phyloP scores from a whole-genome alignment of 305 asterid species.

The Solanum aculeatissimum region DNA sequence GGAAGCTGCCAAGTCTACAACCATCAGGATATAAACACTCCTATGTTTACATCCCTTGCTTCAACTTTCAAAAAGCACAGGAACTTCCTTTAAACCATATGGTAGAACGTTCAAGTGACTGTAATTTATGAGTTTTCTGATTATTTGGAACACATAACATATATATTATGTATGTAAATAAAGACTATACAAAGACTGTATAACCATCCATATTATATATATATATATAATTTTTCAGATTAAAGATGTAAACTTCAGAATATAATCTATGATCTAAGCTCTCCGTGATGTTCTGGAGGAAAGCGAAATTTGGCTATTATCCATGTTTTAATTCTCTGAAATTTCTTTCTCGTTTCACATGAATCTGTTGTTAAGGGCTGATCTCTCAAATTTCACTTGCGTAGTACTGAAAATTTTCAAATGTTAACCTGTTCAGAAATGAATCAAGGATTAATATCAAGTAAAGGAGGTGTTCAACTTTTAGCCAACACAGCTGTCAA shows the following conservation, averaged over 20 bases:
- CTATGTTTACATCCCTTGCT: not conserved
- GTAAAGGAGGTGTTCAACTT: conserved; percentile 64
- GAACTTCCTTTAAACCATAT: not conserved
- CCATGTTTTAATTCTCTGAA: not conserved
- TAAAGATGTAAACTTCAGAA: not conserved
- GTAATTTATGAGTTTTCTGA: not conserved
- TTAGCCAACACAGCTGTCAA: conserved; percentile 54
- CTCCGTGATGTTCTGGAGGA: not conserved
- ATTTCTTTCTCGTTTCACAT: not conserved
- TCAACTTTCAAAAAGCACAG: not conserved
- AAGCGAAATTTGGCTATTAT: not conserved
- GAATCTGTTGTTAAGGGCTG: not conserved
- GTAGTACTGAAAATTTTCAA: not conserved
- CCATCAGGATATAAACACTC: not conserved
- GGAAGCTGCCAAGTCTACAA: not conserved
- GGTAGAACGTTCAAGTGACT: not conserved
- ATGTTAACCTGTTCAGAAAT: conserved; percentile 32
- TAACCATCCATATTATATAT: not conserved
- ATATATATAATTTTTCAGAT: not conserved
- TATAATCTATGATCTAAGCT: not conserved
- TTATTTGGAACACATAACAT: not conserved
- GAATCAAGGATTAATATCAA: conserved; percentile 66
- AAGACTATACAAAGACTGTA: not conserved
- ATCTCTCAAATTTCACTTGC: not conserved
- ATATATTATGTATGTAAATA: not conserved